Base-by-base conservation (phyloP, 2,329 filamentous ascomycete species). In the Talaromyces funiculosus region DNA sequence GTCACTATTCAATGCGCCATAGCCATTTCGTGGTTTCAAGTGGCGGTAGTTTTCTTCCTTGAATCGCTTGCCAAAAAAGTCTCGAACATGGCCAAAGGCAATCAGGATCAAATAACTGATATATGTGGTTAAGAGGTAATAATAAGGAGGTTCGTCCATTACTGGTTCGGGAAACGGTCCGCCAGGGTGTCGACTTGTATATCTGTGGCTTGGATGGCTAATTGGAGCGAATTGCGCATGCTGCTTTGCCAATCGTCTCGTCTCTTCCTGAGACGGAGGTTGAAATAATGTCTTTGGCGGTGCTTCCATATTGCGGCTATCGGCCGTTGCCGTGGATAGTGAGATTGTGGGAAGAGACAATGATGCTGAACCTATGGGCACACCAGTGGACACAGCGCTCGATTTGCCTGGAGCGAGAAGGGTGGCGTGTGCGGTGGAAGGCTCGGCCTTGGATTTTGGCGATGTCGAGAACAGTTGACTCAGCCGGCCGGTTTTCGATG, bases 61-160 rank as follows among this genome's bases (percentile, higher is more conserved):
- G 78, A 99, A 97, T 64, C 90, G 86, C 82, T 97, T 97, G 75
- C 94, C 93, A 73, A 99, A 97, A 78, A 97, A 97, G 75, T 99
- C 94, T 72, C 93, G 87, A 63, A 97, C 86, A 73, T 99, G 94
- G 60, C 94, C 94, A 65, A 97, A 92, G 66, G 94, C 86, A 73
- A 99, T 97, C 69, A 99, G 84, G 67, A 97, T 87, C 65, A 99
- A 84, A 76, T 99, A 99, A 78, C 92, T 97, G 77, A 99, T 90
- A 81, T 99, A 99, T 70, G 94, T 99, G 37, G 94, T 97, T 67
- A 99, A 84, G 69, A 99, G 86, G 78, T 90, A 97, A 81, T 92
- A 97, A 79, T 97, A 97, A 18, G 93, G 91, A 43, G 94, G 93
- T 75, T 97, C 93, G 71, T 99, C 94, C 73, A 96, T 90, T 62